Conservation (phyloP, 805 yeast species). For the Saturnispora serradocipensis region DNA sequence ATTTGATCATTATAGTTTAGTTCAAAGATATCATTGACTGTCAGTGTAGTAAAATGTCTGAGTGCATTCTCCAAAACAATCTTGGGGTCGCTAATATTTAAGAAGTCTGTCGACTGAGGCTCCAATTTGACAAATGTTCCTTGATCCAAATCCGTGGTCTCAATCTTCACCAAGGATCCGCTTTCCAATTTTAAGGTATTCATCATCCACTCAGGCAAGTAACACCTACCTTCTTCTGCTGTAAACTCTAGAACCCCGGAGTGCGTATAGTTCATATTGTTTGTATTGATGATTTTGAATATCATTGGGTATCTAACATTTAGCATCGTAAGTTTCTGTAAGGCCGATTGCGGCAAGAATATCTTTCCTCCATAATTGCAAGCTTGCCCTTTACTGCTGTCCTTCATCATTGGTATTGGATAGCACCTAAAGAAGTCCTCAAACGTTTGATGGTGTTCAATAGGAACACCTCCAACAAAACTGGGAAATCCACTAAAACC, state of each 20-base stretch:
- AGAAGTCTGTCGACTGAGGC: slow-evolving; percentile 89
- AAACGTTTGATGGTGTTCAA: slow-evolving; percentile 33
- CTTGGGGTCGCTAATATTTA: slow-evolving; percentile 91
- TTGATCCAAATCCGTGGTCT: slow-evolving; percentile 69
- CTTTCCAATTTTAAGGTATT: slow-evolving; percentile 59
- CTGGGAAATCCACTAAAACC: slow-evolving; percentile 18
- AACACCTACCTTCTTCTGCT: slow-evolving; percentile 95
- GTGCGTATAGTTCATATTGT: slow-evolving; percentile 52
- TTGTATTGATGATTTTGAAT: slow-evolving; percentile 66
- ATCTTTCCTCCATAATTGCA: slow-evolving; percentile 95
- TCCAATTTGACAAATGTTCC: slow-evolving; percentile 89
- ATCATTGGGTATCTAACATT: slow-evolving; percentile 96
- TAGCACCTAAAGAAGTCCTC: slow-evolving; percentile 88
- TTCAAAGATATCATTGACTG: slow-evolving; percentile 77
- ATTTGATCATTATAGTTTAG: slow-evolving; percentile 71
- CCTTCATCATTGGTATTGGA: slow-evolving; percentile 88
- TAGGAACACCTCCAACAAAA: slow-evolving; percentile 12
- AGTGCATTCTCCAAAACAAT: slow-evolving; percentile 92
- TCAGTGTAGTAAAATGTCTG: slow-evolving; percentile 80
- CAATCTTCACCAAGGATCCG: slow-evolving; percentile 71
- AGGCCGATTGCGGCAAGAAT: slow-evolving; percentile 86
- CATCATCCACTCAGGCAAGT: slow-evolving; percentile 97
- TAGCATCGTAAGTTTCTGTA: slow-evolving; percentile 78
- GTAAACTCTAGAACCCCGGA: slow-evolving; percentile 94
- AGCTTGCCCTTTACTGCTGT: slow-evolving; percentile 55